Percentiles rank a stretch among this genome's conserved stretches.
These are phyloP conservation scores for Lactifluus subvellereus DNA, from an alignment of 768 basidiomycete species.

Conservation along the genomic window DNA sequence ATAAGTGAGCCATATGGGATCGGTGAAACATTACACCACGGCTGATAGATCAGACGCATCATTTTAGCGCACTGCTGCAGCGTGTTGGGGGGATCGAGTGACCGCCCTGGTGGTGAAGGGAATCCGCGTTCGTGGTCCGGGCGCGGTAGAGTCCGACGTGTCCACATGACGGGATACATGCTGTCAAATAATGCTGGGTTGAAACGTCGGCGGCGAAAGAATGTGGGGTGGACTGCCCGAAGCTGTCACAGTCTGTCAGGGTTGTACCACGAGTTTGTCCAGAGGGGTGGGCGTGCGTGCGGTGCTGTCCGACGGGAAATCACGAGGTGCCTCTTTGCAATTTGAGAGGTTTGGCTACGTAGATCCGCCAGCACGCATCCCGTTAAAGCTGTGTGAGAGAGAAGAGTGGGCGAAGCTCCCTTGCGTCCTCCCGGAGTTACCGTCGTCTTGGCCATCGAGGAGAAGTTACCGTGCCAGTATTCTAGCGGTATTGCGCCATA, in stretches of 20 bases:
- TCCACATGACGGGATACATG: constrained; percentile 15
- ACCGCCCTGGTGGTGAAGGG: neutral
- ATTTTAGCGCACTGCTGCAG: constrained; percentile 2
- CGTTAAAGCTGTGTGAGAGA: constrained; percentile 15
- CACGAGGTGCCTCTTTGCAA: constrained; percentile 12
- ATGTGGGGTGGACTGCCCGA: constrained; percentile 18
- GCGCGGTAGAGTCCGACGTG: constrained; percentile 4
- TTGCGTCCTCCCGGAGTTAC: constrained; percentile 19
- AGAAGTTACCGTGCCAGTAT: constrained; percentile 16
- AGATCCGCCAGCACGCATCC: constrained; percentile 18
- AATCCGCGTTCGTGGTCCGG: constrained; percentile 1
- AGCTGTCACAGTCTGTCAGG: constrained; percentile 18
- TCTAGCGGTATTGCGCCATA: constrained; percentile 15
- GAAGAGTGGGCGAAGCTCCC: neutral
- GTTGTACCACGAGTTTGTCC: constrained; percentile 15
- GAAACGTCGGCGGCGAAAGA: constrained; percentile 20
- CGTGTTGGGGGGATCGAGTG: constrained; percentile 12
- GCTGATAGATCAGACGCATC: constrained; percentile 1
- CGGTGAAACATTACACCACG: neutral
- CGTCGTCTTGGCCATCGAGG: constrained; percentile 14
- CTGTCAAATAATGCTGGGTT: constrained; percentile 18
- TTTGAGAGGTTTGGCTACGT: constrained; percentile 19
- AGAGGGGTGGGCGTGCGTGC: constrained; percentile 10
- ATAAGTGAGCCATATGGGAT: neutral
- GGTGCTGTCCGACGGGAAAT: constrained; percentile 14